Base-by-base conservation (phyloP, 495 filamentous ascomycete species). In the Tuber aestivum region DNA sequence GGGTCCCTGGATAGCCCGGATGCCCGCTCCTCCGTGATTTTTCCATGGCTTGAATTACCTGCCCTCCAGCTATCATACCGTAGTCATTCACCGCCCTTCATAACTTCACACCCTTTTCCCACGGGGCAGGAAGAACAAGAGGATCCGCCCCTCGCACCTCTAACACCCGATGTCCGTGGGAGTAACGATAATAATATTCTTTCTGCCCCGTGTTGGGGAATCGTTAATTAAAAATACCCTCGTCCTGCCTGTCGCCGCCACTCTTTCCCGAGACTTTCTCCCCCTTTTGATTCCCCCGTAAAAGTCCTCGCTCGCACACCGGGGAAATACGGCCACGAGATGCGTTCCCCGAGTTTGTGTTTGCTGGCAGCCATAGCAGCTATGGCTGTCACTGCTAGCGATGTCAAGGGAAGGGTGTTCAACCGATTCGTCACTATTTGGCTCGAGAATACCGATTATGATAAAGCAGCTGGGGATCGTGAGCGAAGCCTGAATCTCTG, bases 371-470 rank as follows among this genome's bases (percentile, higher is more conserved):
- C 81, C 69, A 84, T 85, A 37, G 83, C 27, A 20, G 56, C 56
- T 35, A 1, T 18, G 27, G 6, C 56, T 35, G 56, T 32, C 56
- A 35, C 56, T 65, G 56, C 56, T 35, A 65, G 56, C 16, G 56
- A 65, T 79, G 89, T 93, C 71, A 78, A 85, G 75, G 92, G 92
- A 72, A 86, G 88, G 76, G 89, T 86, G 1, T 94, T 93, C 78
- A 85, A 92, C 82, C 87, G 89, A 16, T 89, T 92, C 76, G 86
- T 89, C 45, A 86, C 88, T 74, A 89, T 94, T 80, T 93, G 90
- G 89, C 85, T 93, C 21, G 92, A 93, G 84, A 94, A 93, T 80
- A 90, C 88, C 45, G 90, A 93, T 85, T 86, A 85, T 72, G 79
- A 73, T 70, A 79, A 82, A 41, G 82, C 81, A 27, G 79, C 77